A percentile compares a stretch with the other conserved stretches of the same genome.
Conservation (phyloP, 495 filamentous ascomycete genomes). For the Parathielavia appendiculata region DNA sequence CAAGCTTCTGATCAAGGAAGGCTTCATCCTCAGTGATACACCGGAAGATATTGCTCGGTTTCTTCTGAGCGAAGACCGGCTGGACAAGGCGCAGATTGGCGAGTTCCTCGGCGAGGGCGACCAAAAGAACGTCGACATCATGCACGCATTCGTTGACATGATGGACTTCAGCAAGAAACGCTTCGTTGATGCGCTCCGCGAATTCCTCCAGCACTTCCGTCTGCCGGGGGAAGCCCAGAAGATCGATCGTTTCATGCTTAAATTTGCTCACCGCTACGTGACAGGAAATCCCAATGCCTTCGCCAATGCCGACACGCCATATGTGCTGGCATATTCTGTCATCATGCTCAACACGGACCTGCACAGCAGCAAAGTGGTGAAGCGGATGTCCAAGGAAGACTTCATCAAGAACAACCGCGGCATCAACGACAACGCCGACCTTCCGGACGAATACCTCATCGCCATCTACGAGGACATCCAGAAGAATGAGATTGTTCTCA, state of each 20-base stretch:
- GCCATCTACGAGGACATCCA: conserved; percentile 90
- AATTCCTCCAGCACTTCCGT: conserved; percentile 92
- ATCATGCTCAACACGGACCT: conserved; percentile 96
- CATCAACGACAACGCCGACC: conserved; percentile 92
- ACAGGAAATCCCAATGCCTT: conserved; percentile 95
- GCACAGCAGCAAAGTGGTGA: conserved; percentile 81
- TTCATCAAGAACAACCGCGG: conserved; percentile 99
- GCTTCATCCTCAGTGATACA: conserved; percentile 72
- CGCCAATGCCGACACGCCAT: conserved; percentile 96
- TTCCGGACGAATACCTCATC: conserved; percentile 86
- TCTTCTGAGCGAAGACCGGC: conserved; percentile 62
- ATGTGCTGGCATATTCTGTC: conserved; percentile 91
- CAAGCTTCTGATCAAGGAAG: conserved; percentile 72
- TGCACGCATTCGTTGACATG: conserved; percentile 94
- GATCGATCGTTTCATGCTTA: conserved; percentile 99
- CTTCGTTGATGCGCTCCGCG: conserved; percentile 86
- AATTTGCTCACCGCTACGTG: conserved; percentile 94
- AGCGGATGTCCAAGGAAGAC: conserved; percentile 89
- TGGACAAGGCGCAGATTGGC: conserved; percentile 88
- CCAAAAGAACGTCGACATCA: conserved; percentile 84
- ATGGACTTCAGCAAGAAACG: conserved; percentile 95
- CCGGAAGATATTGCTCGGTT: conserved; percentile 84
- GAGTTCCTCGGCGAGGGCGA: conserved; percentile 96
- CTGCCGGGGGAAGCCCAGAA: conserved; percentile 96
- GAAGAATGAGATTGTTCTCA: conserved; percentile 87